Percentiles rank a stretch among this genome's conserved stretches.
phyloP scores from a whole-genome alignment of 2,329 filamentous ascomycete species.

The Fusarium tricinctum region DNA sequence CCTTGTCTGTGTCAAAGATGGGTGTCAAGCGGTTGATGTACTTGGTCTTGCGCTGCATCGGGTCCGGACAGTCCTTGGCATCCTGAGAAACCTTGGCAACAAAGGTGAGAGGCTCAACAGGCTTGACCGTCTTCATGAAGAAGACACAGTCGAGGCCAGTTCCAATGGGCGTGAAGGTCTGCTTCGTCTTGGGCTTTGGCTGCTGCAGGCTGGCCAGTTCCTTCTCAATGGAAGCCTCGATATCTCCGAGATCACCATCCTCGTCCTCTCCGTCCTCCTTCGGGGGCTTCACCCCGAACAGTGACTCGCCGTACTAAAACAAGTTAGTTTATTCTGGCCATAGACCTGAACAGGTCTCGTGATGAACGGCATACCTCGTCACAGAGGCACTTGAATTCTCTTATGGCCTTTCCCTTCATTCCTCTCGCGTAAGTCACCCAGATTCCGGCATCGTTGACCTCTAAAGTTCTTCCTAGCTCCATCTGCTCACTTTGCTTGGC shows the following conservation, averaged over 20 bases:
- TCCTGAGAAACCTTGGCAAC: conserved; percentile 69
- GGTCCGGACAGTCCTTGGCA: conserved; percentile 59
- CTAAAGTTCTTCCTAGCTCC: conserved; percentile 63
- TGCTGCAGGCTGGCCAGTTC: conserved; percentile 73
- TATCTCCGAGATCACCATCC: conserved; percentile 67
- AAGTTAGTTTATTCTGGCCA: conserved; percentile 19
- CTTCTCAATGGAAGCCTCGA: conserved; percentile 78
- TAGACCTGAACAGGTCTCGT: neutral
- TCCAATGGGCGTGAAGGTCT: conserved; percentile 66
- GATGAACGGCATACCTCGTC: conserved; percentile 65
- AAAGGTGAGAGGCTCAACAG: conserved; percentile 69
- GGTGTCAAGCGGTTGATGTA: conserved; percentile 73
- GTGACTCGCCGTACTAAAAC: conserved; percentile 73
- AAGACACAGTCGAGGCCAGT: conserved; percentile 73
- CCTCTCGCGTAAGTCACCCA: conserved; percentile 83
- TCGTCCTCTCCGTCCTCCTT: conserved; percentile 52
- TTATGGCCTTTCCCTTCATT: conserved; percentile 77
- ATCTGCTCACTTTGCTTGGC: conserved; percentile 61
- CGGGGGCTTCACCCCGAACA: conserved; percentile 66
- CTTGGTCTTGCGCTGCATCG: conserved; percentile 62
- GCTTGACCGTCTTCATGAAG: conserved; percentile 70
- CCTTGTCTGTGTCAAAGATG: conserved; percentile 69
- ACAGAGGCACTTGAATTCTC: conserved; percentile 76
- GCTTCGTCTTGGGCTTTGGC: conserved; percentile 58
- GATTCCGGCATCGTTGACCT: conserved; percentile 79